Conservation (phyloP, 345 rosid genomes). For the Corchorus olitorius region DNA sequence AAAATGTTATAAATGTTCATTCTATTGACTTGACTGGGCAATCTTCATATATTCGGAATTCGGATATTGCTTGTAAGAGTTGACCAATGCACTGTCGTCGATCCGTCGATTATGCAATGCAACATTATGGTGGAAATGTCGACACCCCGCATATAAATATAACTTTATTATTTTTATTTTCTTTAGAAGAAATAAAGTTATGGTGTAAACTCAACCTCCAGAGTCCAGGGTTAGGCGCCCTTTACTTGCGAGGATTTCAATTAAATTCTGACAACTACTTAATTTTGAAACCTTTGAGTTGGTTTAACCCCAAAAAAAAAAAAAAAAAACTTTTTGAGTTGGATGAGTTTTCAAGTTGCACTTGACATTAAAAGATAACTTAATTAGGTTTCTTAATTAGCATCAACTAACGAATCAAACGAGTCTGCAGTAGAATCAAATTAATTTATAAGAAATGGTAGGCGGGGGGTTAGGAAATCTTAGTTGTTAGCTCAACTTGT, state of each 20-base stretch:
- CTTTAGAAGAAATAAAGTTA: not conserved
- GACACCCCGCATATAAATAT: not conserved
- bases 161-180: not conserved
- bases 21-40: constrained; percentile 17
- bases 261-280: not conserved
- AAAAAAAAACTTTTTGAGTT: too few species aligned
- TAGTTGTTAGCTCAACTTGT: too few species aligned
- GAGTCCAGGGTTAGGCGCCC: not conserved
- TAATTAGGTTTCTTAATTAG: too few species aligned
- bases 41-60: not conserved
- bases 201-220: not conserved
- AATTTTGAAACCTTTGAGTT: not conserved
- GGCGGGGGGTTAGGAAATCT: too few species aligned
- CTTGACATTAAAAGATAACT: not conserved
- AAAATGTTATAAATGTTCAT: not conserved
- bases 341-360: not conserved
- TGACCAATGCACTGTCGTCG: constrained; percentile 21
- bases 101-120: not conserved
- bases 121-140: constrained; percentile 19
- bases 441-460: too few species aligned
- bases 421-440: too few species aligned
- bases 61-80: not conserved
- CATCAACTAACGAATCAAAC: not conserved
- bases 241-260: not conserved
- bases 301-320: too few species aligned